These are phyloP conservation scores for Lactarius hengduanensis DNA, from an alignment of 768 basidiomycete species.

Conservation along the genomic window DNA sequence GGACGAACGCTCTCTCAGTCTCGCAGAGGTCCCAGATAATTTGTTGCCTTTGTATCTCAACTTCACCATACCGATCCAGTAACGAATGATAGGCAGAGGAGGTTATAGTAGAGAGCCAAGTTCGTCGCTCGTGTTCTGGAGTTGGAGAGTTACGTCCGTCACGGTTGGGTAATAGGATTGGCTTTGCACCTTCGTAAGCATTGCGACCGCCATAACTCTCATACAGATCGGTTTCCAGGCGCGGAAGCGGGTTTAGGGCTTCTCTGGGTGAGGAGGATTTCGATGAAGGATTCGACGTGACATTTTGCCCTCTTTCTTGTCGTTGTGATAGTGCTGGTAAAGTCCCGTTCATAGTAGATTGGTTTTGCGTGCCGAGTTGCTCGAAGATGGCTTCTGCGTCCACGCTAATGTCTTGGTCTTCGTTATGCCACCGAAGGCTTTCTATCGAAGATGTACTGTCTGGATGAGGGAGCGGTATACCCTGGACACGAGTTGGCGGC, in stretches of 20 bases:
- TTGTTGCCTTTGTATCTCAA: conserved; percentile 63
- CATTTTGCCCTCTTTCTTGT: neutral
- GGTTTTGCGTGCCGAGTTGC: conserved; percentile 12
- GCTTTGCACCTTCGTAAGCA: conserved; percentile 6
- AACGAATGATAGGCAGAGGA: conserved; percentile 39
- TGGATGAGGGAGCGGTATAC: conserved; percentile 19
- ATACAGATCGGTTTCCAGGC: neutral
- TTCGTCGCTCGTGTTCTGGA: conserved; percentile 22
- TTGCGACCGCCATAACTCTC: neutral
- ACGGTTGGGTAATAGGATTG: conserved; percentile 5
- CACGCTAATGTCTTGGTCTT: conserved; percentile 18
- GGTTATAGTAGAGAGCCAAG: conserved; percentile 29
- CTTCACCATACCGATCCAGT: conserved; percentile 41
- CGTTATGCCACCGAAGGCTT: conserved; percentile 27
- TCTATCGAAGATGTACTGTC: conserved; percentile 18
- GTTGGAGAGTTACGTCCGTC: conserved; percentile 9
- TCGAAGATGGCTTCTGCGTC: conserved; percentile 26
- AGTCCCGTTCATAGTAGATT: neutral
- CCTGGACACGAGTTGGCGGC: conserved; percentile 32
- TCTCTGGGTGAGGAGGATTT: neutral
- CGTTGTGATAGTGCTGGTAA: neutral
- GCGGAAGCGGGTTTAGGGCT: neutral
- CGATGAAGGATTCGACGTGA: neutral
- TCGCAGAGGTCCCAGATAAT: conserved; percentile 65
- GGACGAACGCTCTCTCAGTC: conserved; percentile 68